phyloP scores from a whole-genome alignment of 768 basidiomycete species.

The Xerocomellus dryophilus region DNA sequence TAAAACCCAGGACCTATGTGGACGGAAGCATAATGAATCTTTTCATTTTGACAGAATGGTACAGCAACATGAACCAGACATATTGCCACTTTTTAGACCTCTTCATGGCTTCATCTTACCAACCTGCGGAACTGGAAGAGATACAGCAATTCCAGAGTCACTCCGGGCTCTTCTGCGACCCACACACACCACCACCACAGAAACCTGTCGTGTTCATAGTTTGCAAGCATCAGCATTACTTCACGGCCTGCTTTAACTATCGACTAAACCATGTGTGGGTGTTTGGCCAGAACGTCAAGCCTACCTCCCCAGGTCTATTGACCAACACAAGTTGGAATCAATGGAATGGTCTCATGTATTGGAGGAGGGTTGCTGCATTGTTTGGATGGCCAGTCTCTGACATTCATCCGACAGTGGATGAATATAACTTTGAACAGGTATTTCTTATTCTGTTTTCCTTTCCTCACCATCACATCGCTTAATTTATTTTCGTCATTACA shows the following conservation, averaged over 20 bases:
- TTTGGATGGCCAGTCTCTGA: not conserved
- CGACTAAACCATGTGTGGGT: slow-evolving; percentile 2
- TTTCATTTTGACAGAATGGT: not conserved
- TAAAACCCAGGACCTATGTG: not conserved
- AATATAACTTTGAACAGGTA: not conserved
- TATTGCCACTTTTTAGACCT: slow-evolving; percentile 2
- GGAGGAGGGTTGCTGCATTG: not conserved
- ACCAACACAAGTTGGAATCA: not conserved
- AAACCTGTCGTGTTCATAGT: slow-evolving; percentile 4
- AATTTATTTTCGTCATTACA: too few species aligned
- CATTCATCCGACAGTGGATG: not conserved
- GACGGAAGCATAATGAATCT: slow-evolving; percentile 4
- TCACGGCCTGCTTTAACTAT: slow-evolving; percentile 7
- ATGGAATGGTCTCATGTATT: slow-evolving; percentile 1
- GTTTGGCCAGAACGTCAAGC: not conserved
- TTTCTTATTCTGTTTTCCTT: not conserved
- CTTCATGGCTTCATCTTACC: not conserved
- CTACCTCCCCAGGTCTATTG: not conserved
- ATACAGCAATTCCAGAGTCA: not conserved
- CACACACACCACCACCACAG: not conserved
- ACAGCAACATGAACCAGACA: not conserved
- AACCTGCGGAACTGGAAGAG: not conserved
- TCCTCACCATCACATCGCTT: too few species aligned
- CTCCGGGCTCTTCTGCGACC: not conserved
- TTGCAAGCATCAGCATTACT: slow-evolving; percentile 7